Conservation (phyloP, 2,329 filamentous ascomycete species). For the Juglanconis sp. region DNA sequence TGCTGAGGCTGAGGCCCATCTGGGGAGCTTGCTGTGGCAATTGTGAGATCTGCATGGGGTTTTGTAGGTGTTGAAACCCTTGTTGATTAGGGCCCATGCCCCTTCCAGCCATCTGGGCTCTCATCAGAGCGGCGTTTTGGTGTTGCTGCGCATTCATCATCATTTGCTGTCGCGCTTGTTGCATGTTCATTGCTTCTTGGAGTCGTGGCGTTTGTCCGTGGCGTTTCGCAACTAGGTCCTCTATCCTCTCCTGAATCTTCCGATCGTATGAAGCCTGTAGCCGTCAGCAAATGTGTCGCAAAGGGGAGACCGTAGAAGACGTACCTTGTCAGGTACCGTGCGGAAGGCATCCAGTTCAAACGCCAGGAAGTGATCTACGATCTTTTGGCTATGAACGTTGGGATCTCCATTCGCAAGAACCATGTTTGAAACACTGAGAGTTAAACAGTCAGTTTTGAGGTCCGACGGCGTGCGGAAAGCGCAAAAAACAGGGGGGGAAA, state of each 20-base stretch:
- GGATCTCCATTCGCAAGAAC: constrained; percentile 35
- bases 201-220: constrained; percentile 48
- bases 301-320: constrained; percentile 10
- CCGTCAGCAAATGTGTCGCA: constrained; percentile 21
- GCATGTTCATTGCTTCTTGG: constrained; percentile 44
- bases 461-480: too few species aligned
- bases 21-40: constrained; percentile 44
- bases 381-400: constrained; percentile 36
- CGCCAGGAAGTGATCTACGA: constrained; percentile 39
- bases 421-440: constrained; percentile 48
- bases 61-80: constrained; percentile 56
- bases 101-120: constrained; percentile 47
- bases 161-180: constrained; percentile 21
- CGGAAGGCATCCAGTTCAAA: constrained; percentile 48
- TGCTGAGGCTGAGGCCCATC: constrained; percentile 40
- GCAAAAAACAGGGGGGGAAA: neutral
- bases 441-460: neutral
- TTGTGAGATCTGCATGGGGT: constrained; percentile 54
- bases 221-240: constrained; percentile 49
- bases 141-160: constrained; percentile 22
- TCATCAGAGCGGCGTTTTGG: constrained; percentile 40
- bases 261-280: constrained; percentile 48
- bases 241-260: constrained; percentile 41
- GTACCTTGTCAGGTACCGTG: constrained; percentile 47
- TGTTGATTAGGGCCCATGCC: constrained; percentile 48